Conservation (phyloP, 2,329 filamentous ascomycete genomes). For the Phoma sp. region DNA sequence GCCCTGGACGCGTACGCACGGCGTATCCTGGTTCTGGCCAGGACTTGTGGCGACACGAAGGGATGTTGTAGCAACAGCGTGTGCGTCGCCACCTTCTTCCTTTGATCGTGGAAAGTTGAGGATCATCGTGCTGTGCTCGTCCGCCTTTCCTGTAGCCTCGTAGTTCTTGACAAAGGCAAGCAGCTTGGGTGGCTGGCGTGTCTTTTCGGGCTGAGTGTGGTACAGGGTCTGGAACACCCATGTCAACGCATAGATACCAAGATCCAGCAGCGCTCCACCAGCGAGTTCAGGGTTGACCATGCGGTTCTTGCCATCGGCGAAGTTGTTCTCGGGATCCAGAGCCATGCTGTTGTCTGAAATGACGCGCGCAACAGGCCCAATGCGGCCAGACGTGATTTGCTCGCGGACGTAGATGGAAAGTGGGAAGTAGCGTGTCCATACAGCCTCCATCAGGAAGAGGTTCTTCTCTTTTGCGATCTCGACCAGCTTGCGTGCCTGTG, state of each 20-base stretch:
- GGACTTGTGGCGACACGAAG: constrained; percentile 59
- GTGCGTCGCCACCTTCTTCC: constrained; percentile 61
- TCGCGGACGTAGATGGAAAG: constrained; percentile 77
- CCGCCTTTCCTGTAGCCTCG: constrained; percentile 73
- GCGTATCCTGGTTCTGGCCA: constrained; percentile 61
- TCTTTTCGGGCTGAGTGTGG: constrained; percentile 69
- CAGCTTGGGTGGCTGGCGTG: constrained; percentile 73
- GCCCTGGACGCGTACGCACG: constrained; percentile 80
- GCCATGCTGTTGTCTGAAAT: constrained; percentile 66
- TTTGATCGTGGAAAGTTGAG: constrained; percentile 72
- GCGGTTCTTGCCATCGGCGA: constrained; percentile 62
- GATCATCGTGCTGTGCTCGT: constrained; percentile 80
- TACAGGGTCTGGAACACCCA: constrained; percentile 93
- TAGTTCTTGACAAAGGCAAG: constrained; percentile 72
- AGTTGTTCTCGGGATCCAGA: constrained; percentile 65
- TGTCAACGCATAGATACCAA: constrained; percentile 87
- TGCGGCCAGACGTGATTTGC: constrained; percentile 61
- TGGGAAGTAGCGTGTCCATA: constrained; percentile 90
- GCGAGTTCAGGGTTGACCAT: constrained; percentile 86
- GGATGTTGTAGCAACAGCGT: constrained; percentile 70
- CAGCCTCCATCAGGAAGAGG: constrained; percentile 62
- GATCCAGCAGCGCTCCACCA: constrained; percentile 80
- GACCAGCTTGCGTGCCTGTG: constrained; percentile 75
- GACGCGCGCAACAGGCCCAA: constrained; percentile 64
- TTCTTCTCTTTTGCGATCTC: constrained; percentile 74